These are phyloP conservation scores for Populus davidiana DNA, from an alignment of 345 rosid species.

Conservation along the genomic window DNA sequence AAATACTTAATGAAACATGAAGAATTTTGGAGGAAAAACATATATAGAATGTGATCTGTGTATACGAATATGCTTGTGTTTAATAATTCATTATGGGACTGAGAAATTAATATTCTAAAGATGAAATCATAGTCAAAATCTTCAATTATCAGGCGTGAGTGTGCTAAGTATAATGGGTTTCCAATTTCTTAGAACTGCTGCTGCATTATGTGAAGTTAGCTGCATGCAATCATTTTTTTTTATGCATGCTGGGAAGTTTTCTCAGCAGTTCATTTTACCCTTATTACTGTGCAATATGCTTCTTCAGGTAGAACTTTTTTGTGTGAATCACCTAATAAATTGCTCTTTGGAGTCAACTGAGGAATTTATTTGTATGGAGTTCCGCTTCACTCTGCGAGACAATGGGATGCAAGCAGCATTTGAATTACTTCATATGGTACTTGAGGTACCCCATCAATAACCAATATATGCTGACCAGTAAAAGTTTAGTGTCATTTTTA, in stretches of 20 bases:
- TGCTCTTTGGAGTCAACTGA: conserved; percentile 99
- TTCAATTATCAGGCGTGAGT: background rate
- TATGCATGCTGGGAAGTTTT: background rate
- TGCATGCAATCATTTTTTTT: background rate
- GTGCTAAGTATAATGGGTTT: background rate
- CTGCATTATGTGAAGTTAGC: background rate
- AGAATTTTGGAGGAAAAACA: background rate
- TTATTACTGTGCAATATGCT: background rate
- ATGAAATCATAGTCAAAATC: background rate
- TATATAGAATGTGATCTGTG: no score
- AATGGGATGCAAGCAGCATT: conserved; percentile 98
- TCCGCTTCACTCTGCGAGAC: conserved; percentile 93
- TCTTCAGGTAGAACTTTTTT: conserved; percentile 90
- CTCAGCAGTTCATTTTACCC: background rate
- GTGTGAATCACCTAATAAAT: conserved; percentile 94
- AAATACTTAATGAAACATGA: background rate
- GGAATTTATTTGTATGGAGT: conserved; percentile 98
- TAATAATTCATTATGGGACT: background rate
- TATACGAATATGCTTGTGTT: background rate
- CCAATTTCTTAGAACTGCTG: background rate
- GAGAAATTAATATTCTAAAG: background rate
- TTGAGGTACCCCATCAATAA: conserved; percentile 55
- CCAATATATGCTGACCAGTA: background rate
- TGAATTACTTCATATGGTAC: conserved; percentile 99
- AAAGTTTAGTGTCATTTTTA: background rate